Percentiles rank a stretch among this genome's conserved stretches.
These are phyloP conservation scores for Cercospora sesami DNA, from an alignment of 2,329 filamentous ascomycete genomes.

Conservation along the genomic window DNA sequence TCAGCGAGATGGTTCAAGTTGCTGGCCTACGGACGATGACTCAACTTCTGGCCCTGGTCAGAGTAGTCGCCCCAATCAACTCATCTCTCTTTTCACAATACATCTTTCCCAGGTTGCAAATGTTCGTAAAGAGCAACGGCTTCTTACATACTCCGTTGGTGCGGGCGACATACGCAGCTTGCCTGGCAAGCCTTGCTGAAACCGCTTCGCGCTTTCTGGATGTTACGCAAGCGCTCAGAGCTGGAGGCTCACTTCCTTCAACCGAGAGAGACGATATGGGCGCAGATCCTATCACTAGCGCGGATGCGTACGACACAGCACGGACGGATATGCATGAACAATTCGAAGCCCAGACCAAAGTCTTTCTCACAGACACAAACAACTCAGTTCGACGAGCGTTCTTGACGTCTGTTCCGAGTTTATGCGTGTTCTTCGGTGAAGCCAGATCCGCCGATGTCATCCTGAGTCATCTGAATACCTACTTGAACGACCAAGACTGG, in stretches of 20 bases:
- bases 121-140: slow-evolving; percentile 56
- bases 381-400: slow-evolving; percentile 87
- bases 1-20: slow-evolving; percentile 79
- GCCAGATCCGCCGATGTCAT: slow-evolving; percentile 95
- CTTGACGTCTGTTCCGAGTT: slow-evolving; percentile 81
- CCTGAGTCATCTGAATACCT: slow-evolving; percentile 92
- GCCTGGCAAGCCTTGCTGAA: slow-evolving; percentile 81
- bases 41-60: slow-evolving; percentile 82
- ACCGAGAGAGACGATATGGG: slow-evolving; percentile 76
- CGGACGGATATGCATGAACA: slow-evolving; percentile 76
- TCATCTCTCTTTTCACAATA: slow-evolving; percentile 68
- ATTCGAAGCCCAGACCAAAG: slow-evolving; percentile 86
- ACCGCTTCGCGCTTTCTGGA: slow-evolving; percentile 85
- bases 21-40: slow-evolving; percentile 83
- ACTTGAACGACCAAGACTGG: slow-evolving; percentile 95
- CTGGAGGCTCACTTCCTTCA: slow-evolving; percentile 76
- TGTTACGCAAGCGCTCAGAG: slow-evolving; percentile 82
- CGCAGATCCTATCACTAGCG: slow-evolving; percentile 66
- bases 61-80: slow-evolving; percentile 76
- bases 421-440: slow-evolving; percentile 94
- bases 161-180: slow-evolving; percentile 88
- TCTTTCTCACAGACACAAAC: slow-evolving; percentile 82
- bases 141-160: slow-evolving; percentile 62
- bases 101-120: slow-evolving; percentile 60
- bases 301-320: slow-evolving; percentile 76